Evolutionary conservation across 1,284 basidiomycete genomes (phyloP), one percentile per base, ranked within the genome.

Genomic region (Irpex sp.): DNA sequence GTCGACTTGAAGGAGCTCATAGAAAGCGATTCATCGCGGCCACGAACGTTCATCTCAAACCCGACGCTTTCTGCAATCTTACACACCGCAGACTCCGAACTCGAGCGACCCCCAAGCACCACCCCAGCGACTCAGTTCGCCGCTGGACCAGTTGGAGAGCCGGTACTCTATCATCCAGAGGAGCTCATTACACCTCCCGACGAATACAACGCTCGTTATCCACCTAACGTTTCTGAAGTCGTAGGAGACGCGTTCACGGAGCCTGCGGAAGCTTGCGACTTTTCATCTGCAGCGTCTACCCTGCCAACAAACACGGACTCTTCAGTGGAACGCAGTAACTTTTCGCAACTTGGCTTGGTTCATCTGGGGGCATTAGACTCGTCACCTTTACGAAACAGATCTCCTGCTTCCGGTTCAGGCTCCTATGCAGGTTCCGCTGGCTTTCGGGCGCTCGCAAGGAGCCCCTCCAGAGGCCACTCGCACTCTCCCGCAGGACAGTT

Each of bases 341-440:
- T 79, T 48, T 81, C 82, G 15, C 79, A 82, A 63, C 76, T 76
- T 37, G 82, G 81, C 7, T 74, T 85, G 59, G 83, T 86, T 3
- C 84, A 83, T 72, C 77, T 86, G 3, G 76, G 78, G 1, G 81
- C 83, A 15, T 8, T 71, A 54, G 56, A 63, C 19, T 66, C 67
- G 5, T 65, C 62, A 6, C 34, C 17, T 31, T 17, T 36, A 9
- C 21, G 54, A 26, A 36, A 36, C 26, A 34, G 19, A 31, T 56
- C 54, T 17, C n/a, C 49, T 17, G 54, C 13, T 37, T 26, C 26
- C 26, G 26, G 26, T 26, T 26, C 26, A 26, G 26, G 26, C 26
- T 26, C 26, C 26, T 26, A 26, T 26, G 26, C 26, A 26, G 26
- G 26, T 26, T 26, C 26, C 26, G 26, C 26, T 26, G 26, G 26